These are phyloP conservation scores for Mycena venus DNA, from an alignment of 768 basidiomycete species.

Conservation along the genomic window DNA sequence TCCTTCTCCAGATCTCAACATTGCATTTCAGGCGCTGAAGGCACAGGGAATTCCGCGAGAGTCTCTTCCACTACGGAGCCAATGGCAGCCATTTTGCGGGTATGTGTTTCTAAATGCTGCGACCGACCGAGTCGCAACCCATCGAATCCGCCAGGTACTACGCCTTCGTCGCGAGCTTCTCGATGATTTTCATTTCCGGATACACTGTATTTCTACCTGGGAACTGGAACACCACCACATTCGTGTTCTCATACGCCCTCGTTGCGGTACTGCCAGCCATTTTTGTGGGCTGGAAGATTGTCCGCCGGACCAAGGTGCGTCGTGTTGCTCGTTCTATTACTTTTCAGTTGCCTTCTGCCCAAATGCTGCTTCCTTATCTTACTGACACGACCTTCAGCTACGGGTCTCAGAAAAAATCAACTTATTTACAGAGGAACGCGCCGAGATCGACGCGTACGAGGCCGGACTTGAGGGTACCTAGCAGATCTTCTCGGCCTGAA, in stretches of 20 bases:
- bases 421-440: conserved; percentile 62
- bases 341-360: background rate
- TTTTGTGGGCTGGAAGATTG: conserved; percentile 60
- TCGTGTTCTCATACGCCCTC: conserved; percentile 65
- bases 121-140: background rate
- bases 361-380: background rate
- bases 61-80: conserved; percentile 56
- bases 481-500: no score
- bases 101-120: conserved; percentile 30
- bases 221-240: conserved; percentile 58
- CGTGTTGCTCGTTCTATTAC: background rate
- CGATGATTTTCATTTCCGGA: conserved; percentile 62
- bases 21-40: conserved; percentile 52
- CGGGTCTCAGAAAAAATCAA: conserved; percentile 50
- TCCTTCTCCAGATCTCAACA: background rate
- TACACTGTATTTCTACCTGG: conserved; percentile 67
- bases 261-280: conserved; percentile 55
- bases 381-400: conserved; percentile 45
- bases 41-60: conserved; percentile 59
- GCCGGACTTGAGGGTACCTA: conserved; percentile 10
- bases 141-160: conserved; percentile 50
- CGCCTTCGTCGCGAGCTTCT: conserved; percentile 54
- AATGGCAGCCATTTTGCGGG: conserved; percentile 67
- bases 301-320: conserved; percentile 54
- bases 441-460: conserved; percentile 62